These are phyloP conservation scores for Dendrostoma leiphaemia DNA, from an alignment of 2,329 filamentous ascomycete species.

Conservation along the genomic window DNA sequence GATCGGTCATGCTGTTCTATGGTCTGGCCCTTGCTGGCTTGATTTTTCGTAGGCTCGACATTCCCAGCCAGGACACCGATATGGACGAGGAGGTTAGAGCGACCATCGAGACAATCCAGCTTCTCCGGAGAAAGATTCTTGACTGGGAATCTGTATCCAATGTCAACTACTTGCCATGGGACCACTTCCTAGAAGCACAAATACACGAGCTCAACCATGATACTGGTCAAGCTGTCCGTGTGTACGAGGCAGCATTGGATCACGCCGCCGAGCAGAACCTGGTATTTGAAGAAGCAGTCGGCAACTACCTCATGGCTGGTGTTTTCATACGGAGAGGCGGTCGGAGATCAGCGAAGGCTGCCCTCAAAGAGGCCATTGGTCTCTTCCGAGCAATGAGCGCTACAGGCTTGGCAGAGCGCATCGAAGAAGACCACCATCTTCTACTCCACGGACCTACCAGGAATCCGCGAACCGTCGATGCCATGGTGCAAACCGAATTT, in stretches of 20 bases:
- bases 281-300: conserved; percentile 68
- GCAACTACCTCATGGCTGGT: conserved; percentile 72
- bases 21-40: conserved; percentile 55
- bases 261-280: conserved; percentile 68
- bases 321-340: conserved; percentile 66
- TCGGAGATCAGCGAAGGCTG: conserved; percentile 65
- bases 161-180: conserved; percentile 71
- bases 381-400: conserved; percentile 70
- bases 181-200: conserved; percentile 66
- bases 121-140: conserved; percentile 59
- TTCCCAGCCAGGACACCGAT: conserved; percentile 39
- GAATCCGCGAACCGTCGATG: conserved; percentile 59
- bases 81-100: conserved; percentile 42
- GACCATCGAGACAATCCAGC: conserved; percentile 51
- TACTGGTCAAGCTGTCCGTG: conserved; percentile 56
- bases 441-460: conserved; percentile 62
- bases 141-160: conserved; percentile 63
- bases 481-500: conserved; percentile 69
- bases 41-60: conserved; percentile 49
- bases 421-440: conserved; percentile 66
- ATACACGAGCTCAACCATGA: conserved; percentile 60
- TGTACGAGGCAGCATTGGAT: conserved; percentile 71
- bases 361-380: conserved; percentile 64
- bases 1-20: conserved; percentile 58
- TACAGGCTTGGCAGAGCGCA: conserved; percentile 63